Evolutionary conservation across 495 filamentous ascomycete genomes (phyloP), one percentile per base, ranked within the genome.

Genomic region (Neurospora intermedia): DNA sequence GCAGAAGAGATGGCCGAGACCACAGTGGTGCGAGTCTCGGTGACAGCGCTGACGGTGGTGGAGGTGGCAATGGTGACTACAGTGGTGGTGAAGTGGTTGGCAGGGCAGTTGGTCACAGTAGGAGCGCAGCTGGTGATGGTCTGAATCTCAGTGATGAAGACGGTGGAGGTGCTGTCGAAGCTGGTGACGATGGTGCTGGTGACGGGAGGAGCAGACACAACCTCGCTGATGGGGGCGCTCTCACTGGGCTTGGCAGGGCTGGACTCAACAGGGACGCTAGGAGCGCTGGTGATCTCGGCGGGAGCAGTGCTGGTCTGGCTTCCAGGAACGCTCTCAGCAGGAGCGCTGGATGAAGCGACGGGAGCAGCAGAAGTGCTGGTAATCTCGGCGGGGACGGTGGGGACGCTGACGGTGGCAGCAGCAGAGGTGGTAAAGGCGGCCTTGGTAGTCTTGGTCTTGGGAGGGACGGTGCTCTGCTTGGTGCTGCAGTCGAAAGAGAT

Each of bases 401-500:
- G 62, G 23, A 77, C 11, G 69, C 42, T 31, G 39, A 74, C 71
- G 54, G 72, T 73, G 31, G 62, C 35, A 16, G 69, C 43, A 40
- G 79, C 70, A n/a, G 82, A 20, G 43, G 69, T 69, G 69, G 74
- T 71, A 8, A 78, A 43, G 43, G 74, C 54, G 39, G 41, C 72
- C 42, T 69, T 72, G 42, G 76, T 72, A 43, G 79, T 72, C 13
- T 76, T 78, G 70, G 80, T 78, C 73, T 79, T 79, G 73, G 75
- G 73, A 62, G 81, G 73, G 72, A 78, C 79, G 41, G 79, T 76
- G 70, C 81, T 79, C 71, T 78, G 85, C 20, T 85, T 83, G 46
- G 87, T 84, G 73, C 83, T 85, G 86, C 94, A 97, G 84, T 94
- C 88, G 79, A 96, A 98, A 77, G 86, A 88, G 78, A 97, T 89